phyloP scores from a whole-genome alignment of 2,329 filamentous ascomycete genomes.

The Stylonectria norvegica region DNA sequence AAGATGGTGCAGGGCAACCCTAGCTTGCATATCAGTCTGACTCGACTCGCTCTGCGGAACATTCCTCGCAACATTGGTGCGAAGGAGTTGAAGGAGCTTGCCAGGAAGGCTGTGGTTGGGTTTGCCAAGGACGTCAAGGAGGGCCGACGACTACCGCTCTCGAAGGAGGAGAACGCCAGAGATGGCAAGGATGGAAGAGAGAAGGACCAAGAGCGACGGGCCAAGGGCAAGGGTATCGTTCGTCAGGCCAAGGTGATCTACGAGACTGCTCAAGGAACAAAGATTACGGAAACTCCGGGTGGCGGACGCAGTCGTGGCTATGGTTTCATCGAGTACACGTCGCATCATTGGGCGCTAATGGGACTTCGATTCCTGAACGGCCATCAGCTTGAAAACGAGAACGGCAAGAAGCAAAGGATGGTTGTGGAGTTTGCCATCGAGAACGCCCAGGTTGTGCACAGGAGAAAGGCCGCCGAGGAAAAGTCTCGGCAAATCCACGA shows the following conservation, averaged over 20 bases:
- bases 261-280: slow-evolving; percentile 80
- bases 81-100: slow-evolving; percentile 87
- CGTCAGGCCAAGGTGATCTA: slow-evolving; percentile 94
- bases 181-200: slow-evolving; percentile 77
- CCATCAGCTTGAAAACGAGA: slow-evolving; percentile 53
- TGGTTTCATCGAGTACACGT: slow-evolving; percentile 95
- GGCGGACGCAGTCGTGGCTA: slow-evolving; percentile 88
- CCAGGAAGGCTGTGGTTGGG: slow-evolving; percentile 86
- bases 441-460: slow-evolving; percentile 90
- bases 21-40: slow-evolving; percentile 81
- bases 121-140: slow-evolving; percentile 88
- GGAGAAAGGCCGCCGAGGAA: slow-evolving; percentile 50
- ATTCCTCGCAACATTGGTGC: slow-evolving; percentile 78
- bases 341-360: slow-evolving; percentile 92
- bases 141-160: slow-evolving; percentile 71
- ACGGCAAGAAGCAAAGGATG: slow-evolving; percentile 80
- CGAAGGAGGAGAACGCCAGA: slow-evolving; percentile 82
- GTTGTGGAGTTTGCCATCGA: slow-evolving; percentile 98
- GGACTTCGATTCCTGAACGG: slow-evolving; percentile 92
- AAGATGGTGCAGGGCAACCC: slow-evolving; percentile 89
- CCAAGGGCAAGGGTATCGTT: slow-evolving; percentile 81
- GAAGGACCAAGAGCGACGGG: slow-evolving; percentile 74
- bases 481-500: slow-evolving; percentile 35
- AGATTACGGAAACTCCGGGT: slow-evolving; percentile 66
- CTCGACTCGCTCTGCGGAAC: slow-evolving; percentile 87